Evolutionary conservation across 768 basidiomycete genomes (phyloP), one percentile per base, ranked within the genome.

Genomic region (Boletus huronensis): DNA sequence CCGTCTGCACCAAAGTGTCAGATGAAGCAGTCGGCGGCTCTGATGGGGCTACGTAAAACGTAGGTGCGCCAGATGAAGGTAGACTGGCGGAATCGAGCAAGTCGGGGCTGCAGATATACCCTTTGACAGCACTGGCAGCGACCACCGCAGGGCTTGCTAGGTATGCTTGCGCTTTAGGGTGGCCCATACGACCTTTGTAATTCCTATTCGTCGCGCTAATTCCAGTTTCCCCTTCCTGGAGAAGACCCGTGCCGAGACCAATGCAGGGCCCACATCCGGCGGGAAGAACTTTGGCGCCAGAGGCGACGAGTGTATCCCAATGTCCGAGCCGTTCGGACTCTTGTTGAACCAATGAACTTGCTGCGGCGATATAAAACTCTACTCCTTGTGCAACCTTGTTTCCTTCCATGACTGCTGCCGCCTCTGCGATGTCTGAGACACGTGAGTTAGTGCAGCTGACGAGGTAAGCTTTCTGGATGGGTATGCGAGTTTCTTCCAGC

Each of bases 161-260:
- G 74, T 98, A 98, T 0, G 97, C 96, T 61, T 88, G 83, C 0
- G 97, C 96, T 48, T 92, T 90, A 0, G 97, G 96, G 59, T 88
- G 84, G 0, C 97, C 97, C 97, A 99, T 99, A 5, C 97, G 82
- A 4, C 97, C 97, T 76, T 99, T 98, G 76, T 98, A 99, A 67
- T 99, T 99, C 72, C 97, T 79, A 73, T 99, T 99, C 7, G 96
- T 98, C 5, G 97, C 97, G 59, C 93, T 96, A 67, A 99, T 98
- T 1, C 97, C 96, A 1, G 87, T 88, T 71, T 99, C 82, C 2
- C 96, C 97, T 59, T 98, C 95, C 69, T 98, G 88, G 34, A 99
- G 75, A 50, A 98, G 73, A 11, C 97, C 97, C 0, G 84, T 87
- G 2, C 97, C 97, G 5, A 99, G 81, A 21, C 97, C 97, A 58